Conservation (phyloP, 2,329 filamentous ascomycete genomes). For the Epichloe sylvatica region DNA sequence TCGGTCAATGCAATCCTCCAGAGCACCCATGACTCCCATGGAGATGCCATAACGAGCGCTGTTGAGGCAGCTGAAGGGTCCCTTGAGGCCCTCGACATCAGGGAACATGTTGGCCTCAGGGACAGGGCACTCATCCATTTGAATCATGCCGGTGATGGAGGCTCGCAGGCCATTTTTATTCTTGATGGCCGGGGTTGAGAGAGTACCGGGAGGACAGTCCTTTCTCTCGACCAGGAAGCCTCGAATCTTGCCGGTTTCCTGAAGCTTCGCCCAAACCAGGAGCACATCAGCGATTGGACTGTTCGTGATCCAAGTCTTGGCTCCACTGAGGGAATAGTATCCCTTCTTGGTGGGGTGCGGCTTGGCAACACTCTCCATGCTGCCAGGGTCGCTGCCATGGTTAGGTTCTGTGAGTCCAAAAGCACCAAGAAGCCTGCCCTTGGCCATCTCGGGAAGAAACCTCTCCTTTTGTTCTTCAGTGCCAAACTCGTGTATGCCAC, state of each 20-base stretch:
- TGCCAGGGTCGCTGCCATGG: conserved; percentile 81
- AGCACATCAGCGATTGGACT: conserved; percentile 77
- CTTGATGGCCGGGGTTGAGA: conserved; percentile 85
- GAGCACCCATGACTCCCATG: conserved; percentile 80
- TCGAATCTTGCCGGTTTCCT: conserved; percentile 83
- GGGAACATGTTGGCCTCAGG: conserved; percentile 90
- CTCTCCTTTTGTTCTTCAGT: conserved; percentile 77
- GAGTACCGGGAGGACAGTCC: conserved; percentile 71
- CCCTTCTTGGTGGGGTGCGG: conserved; percentile 74
- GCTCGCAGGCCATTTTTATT: conserved; percentile 91
- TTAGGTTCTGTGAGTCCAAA: conserved; percentile 90
- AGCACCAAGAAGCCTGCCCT: conserved; percentile 68
- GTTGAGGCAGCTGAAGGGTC: conserved; percentile 90
- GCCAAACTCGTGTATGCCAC: conserved; percentile 77
- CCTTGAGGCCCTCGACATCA: conserved; percentile 68
- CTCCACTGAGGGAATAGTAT: conserved; percentile 62
- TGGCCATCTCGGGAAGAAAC: conserved; percentile 67
- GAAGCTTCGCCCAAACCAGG: conserved; percentile 84
- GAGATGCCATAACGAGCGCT: conserved; percentile 88
- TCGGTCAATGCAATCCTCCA: conserved; percentile 79
- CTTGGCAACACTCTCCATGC: conserved; percentile 79
- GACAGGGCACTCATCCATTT: conserved; percentile 81
- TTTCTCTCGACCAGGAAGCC: conserved; percentile 82
- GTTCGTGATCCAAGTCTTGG: conserved; percentile 95
- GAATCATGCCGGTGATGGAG: conserved; percentile 95